Conservation (phyloP, 2,329 filamentous ascomycete species). For the Alternaria conjuncta region DNA sequence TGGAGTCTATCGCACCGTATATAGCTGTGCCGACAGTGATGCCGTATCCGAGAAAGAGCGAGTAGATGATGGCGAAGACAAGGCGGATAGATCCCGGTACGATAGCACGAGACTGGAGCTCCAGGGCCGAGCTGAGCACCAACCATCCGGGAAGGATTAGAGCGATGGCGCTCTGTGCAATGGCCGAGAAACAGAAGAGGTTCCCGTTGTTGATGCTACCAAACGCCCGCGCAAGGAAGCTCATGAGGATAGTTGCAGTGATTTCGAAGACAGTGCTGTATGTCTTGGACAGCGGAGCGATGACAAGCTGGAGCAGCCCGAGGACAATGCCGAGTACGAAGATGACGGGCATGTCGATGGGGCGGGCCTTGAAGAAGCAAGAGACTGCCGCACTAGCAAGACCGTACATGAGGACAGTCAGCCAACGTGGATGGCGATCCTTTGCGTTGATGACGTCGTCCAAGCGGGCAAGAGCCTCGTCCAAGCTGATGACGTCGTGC, state of each 20-base stretch:
- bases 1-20: conserved; percentile 54
- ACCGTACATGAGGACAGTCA: conserved; percentile 71
- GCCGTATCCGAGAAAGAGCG: conserved; percentile 58
- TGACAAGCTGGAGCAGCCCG: conserved; percentile 75
- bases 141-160: conserved; percentile 57
- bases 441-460: conserved; percentile 66
- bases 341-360: conserved; percentile 78
- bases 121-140: conserved; percentile 55
- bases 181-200: conserved; percentile 57
- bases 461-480: conserved; percentile 70
- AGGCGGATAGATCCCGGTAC: conserved; percentile 57
- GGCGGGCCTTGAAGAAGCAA: conserved; percentile 77
- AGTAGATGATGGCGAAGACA: conserved; percentile 60
- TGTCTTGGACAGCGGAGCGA: conserved; percentile 74
- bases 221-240: conserved; percentile 56
- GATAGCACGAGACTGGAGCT: conserved; percentile 55
- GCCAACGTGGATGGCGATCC: conserved; percentile 58
- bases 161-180: conserved; percentile 57
- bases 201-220: conserved; percentile 52
- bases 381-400: conserved; percentile 76
- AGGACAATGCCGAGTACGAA: conserved; percentile 76
- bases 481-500: conserved; percentile 72
- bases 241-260: conserved; percentile 54
- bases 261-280: conserved; percentile 63
- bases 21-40: conserved; percentile 58